A percentile compares a stretch with the other conserved stretches of the same genome.
Conservation (phyloP, 345 rosid genomes). For the Melaleuca alternifolia region DNA sequence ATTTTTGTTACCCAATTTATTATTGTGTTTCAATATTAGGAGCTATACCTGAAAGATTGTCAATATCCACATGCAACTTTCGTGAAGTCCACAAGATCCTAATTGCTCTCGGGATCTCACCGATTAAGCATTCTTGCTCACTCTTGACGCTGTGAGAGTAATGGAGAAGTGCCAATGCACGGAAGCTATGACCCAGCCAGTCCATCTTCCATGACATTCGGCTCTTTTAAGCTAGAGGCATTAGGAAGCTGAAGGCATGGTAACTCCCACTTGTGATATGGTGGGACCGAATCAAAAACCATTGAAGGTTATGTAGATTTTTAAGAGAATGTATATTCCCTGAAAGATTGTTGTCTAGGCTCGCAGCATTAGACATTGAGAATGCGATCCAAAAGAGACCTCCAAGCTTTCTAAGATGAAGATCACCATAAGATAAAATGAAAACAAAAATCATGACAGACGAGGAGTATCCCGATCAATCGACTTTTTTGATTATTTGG, state of each 20-base stretch:
- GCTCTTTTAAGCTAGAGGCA: background rate
- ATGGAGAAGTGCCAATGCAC: background rate
- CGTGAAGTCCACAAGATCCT: conserved; percentile 7
- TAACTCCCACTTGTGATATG: background rate
- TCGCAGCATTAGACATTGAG: too few species aligned
- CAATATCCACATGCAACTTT: background rate
- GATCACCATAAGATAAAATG: too few species aligned
- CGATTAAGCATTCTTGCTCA: background rate
- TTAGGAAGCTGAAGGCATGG: conserved; percentile 1
- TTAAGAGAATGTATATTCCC: too few species aligned
- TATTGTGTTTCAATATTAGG: too few species aligned
- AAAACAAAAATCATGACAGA: too few species aligned
- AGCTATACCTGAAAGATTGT: conserved; percentile 3
- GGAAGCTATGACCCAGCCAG: background rate
- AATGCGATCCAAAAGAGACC: too few species aligned
- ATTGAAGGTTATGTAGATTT: too few species aligned
- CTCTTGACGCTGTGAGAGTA: background rate
- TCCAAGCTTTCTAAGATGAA: too few species aligned
- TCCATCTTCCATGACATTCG: background rate
- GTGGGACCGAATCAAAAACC: too few species aligned
- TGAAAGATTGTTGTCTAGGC: too few species aligned
- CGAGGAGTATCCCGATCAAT: background rate
- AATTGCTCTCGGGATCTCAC: conserved; percentile 3
- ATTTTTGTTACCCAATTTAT: too few species aligned
- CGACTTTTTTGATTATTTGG: too few species aligned